phyloP scores from a whole-genome alignment of 169 alveolate species.

The Eimeria zaria region DNA sequence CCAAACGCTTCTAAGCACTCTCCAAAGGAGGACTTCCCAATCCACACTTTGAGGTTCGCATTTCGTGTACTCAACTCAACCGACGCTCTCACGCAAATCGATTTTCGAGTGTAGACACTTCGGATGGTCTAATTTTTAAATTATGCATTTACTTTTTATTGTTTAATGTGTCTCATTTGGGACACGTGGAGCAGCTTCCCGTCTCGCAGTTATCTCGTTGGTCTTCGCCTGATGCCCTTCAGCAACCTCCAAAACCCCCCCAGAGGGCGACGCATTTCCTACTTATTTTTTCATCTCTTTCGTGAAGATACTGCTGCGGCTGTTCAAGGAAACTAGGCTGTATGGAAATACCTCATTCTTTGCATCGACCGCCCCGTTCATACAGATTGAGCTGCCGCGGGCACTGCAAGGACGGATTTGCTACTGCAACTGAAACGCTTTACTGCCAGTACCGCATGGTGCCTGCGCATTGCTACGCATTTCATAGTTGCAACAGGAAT shows the following conservation, averaged over 20 bases:
- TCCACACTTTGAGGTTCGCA: not conserved
- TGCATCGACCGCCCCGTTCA: not conserved
- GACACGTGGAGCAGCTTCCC: not conserved
- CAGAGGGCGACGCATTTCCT: not conserved
- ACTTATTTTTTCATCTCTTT: not conserved
- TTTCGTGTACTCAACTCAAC: slow-evolving; percentile 6
- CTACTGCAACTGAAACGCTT: not conserved
- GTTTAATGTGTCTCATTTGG: not conserved
- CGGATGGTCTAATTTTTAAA: not conserved
- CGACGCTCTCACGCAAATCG: slow-evolving; percentile 34
- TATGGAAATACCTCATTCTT: not conserved
- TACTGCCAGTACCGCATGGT: not conserved
- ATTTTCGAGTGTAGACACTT: slow-evolving; percentile 1
- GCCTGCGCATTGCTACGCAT: not conserved
- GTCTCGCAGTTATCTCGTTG: not conserved
- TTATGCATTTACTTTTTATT: not conserved
- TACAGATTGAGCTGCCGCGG: not conserved
- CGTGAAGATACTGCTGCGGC: not conserved
- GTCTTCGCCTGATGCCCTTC: slow-evolving; percentile 3
- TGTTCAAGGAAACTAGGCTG: slow-evolving; percentile 6
- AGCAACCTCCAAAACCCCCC: slow-evolving; percentile 16
- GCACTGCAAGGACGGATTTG: not conserved
- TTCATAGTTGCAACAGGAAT: not conserved
- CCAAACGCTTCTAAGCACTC: not conserved
- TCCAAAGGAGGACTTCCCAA: not conserved